Evolutionary conservation across 2,329 filamentous ascomycete genomes (phyloP).

Genomic region (Cadophora malorum): DNA sequence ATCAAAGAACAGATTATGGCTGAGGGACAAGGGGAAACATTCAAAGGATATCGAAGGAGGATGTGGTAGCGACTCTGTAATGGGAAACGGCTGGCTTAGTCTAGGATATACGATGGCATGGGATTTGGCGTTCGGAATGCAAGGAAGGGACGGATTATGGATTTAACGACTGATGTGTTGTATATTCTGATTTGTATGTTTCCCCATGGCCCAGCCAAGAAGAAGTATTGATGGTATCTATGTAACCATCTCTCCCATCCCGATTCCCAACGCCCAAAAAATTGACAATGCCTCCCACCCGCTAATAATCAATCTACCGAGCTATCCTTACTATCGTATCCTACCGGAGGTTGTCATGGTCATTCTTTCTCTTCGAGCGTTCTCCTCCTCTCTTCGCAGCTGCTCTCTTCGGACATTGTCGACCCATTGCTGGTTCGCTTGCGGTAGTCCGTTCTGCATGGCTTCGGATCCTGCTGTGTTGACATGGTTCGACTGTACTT

Average conservation of each 20-base stretch:
- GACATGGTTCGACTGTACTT: conserved; percentile 28
- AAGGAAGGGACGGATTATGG: background rate
- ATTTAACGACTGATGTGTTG: conserved; percentile 18
- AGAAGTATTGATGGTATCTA: conserved; percentile 14
- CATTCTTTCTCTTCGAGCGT: conserved; percentile 29
- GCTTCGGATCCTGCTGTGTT: conserved; percentile 19
- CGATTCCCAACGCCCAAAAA: background rate
- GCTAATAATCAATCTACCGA: conserved; percentile 10
- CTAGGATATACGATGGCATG: background rate
- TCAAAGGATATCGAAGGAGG: conserved; percentile 59
- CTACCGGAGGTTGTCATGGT: conserved; percentile 30
- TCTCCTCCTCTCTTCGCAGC: conserved; percentile 35
- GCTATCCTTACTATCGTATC: conserved; percentile 19
- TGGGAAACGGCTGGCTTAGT: background rate
- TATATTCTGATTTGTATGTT: conserved; percentile 26
- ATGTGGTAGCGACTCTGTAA: conserved; percentile 52
- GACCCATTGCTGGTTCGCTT: conserved; percentile 34
- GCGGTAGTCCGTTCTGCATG: conserved; percentile 28
- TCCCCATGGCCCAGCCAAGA: conserved; percentile 31
- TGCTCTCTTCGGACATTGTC: conserved; percentile 35
- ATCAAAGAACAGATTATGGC: conserved; percentile 63
- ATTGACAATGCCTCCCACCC: conserved; percentile 11
- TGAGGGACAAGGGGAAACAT: conserved; percentile 49
- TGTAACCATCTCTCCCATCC: background rate
- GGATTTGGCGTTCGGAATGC: conserved; percentile 1